Base-by-base conservation (phyloP, 495 filamentous ascomycete genomes). In the Glonium stellatum region DNA sequence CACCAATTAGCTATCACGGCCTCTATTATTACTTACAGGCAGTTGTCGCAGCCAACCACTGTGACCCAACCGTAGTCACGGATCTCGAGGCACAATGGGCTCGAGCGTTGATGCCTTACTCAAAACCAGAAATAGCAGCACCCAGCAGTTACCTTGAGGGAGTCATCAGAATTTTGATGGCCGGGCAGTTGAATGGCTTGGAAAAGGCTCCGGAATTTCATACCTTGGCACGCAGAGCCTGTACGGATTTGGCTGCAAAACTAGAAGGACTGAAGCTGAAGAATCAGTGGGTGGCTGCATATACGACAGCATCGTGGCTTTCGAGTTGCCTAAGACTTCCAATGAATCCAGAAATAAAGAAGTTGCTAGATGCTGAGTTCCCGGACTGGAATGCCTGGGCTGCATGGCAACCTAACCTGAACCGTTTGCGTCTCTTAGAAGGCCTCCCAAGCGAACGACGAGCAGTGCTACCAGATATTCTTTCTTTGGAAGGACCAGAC, bases 401-500 rank as follows among this genome's bases (percentile, higher is more conserved):
- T 27, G 18, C 13, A 8, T 67, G 65, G 65, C 63, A 36, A 53
- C 65, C 65, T 12, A 39, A 59, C 46, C 5, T 64, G 37, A 34
- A 55, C 1, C 44, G 61, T 6, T 50, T 61, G 15, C 59, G 8
- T 19, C 13, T 58, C n/a, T 21, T 61, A 15, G 51, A 60, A 19
- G 48, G 54, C 1, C n/a, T 67, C 18, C 36, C 58, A 4, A 22
- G 48, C 13, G 19, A 36, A 13, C 50, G 34, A 51, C 46, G 58
- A 27, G 65, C 31, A 0, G 47, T 64, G 9, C 35, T 67, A 1
- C 48, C 54, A 1, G 65, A 64, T 42, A 35, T 67, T 12, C 37
- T 67, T 3, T 50, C 57, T 2, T 23, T 67, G 18, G 65, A 67
- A 21, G 65, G 65, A 4, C 65, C 65, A n/a, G 65, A 67, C 41